Conservation (phyloP, 1,139 yeast genomes). For the Groenewaldozyma auringiensis region DNA sequence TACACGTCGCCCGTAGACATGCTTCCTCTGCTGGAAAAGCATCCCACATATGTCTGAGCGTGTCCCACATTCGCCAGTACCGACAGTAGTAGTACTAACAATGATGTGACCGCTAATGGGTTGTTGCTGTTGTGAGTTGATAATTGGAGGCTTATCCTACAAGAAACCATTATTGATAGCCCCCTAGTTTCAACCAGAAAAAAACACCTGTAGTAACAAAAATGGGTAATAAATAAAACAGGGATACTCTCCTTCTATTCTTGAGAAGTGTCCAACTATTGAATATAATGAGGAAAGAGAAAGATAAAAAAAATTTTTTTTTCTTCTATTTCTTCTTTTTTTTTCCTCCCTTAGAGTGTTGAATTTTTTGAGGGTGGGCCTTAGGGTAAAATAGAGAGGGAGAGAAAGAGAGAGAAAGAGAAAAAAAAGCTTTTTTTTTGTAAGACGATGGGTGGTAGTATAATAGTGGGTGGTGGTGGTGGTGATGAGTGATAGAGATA, state of each 20-base stretch:
- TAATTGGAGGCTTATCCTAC: background rate
- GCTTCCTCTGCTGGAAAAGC: conserved; percentile 21
- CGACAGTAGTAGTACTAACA: background rate
- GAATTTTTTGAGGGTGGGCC: background rate
- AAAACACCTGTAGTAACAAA: background rate
- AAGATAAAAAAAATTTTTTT: background rate
- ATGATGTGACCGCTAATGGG: background rate
- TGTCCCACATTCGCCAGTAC: background rate
- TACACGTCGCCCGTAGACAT: conserved; percentile 12
- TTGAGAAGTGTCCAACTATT: no score
- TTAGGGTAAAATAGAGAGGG: background rate
- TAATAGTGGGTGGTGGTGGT: no score
- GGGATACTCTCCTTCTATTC: no score
- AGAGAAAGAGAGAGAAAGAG: background rate
- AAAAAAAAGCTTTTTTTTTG: conserved; percentile 1
- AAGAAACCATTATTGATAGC: background rate
- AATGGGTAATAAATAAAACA: background rate
- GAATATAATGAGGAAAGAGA: background rate
- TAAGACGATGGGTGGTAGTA: no score
- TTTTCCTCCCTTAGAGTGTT: background rate
- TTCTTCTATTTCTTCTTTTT: background rate
- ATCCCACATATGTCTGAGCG: conserved; percentile 15
- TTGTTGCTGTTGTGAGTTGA: background rate
- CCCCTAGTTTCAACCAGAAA: background rate
- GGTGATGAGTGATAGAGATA: no score